Base-by-base conservation (phyloP, 306 rosid genomes). In the Bauhinia variegata region DNA sequence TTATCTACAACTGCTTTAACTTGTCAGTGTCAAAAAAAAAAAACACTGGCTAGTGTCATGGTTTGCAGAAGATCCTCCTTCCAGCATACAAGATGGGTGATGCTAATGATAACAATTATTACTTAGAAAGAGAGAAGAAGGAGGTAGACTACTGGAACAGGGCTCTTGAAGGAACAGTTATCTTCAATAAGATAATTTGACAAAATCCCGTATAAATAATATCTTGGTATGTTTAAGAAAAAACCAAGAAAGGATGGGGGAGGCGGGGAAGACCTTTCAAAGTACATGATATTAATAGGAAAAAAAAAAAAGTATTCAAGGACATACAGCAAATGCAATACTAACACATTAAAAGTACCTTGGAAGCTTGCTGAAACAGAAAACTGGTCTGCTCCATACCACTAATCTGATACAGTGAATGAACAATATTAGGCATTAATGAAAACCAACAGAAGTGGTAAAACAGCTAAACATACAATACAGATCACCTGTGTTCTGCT, bases 301-400 rank as follows among this genome's bases (percentile, higher is more conserved):
- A 7, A 37, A 80, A 62, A 18, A 4, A 10, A 23, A 30, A 51
- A 5, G 52, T 11, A 41, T 61, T 30, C 39, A 12, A 42, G 59
- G 32, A 14, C 36, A n/a, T 53, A 43, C 55, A 48, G 61, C 14
- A 69, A 59, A 46, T 11, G 11, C 8, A 14, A 76, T 44, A 76
- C 43, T 53, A 32, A 48, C 46, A 56, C 44, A 48, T 59, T 41
- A 48, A 41, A 69, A 59, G 47, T 79, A 92, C 98, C 96, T 92
- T 92, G 23, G 98, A 89, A 53, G 98, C 93, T 78, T 92, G 98
- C 84, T 92, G 98, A 81, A 92, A 92, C 39, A 92, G 87, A 83
- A 92, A 89, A 76, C 98, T 92, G 67, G 98, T 92, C 77, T 92
- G 98, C 61, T 92, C 98, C 96, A 89, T 92, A 52, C 98, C 98